Percentiles rank a stretch among this genome's conserved stretches.
Evolutionary conservation across 345 rosid species (phyloP).

Genomic region (Citrus australasica): DNA sequence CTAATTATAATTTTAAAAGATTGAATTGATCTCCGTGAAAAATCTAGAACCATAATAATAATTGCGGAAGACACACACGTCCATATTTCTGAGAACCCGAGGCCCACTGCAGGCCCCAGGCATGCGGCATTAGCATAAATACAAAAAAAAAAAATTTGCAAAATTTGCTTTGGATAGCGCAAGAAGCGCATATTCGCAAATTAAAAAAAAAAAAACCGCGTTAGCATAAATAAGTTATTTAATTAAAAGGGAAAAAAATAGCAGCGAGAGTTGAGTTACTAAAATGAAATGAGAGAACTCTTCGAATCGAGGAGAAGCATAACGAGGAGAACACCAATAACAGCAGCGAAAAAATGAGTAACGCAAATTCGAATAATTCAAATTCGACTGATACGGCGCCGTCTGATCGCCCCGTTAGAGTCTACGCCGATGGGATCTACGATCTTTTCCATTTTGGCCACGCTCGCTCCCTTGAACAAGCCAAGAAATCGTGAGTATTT

Average conservation of each 20-base stretch:
- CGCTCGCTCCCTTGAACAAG: constrained; percentile 95
- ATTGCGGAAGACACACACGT: neutral
- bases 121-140: too few relatives aligned
- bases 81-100: neutral
- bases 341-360: neutral
- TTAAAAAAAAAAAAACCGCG: neutral
- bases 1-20: neutral
- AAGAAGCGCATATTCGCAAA: neutral
- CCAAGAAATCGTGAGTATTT: constrained; percentile 68
- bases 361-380: neutral
- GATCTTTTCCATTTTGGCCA: constrained; percentile 98
- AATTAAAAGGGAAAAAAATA: neutral
- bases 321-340: neutral
- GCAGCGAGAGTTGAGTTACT: neutral
- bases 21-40: neutral
- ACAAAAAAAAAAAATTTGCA: neutral
- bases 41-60: neutral
- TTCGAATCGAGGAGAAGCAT: neutral
- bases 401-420: constrained; percentile 63
- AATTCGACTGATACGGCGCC: constrained; percentile 16
- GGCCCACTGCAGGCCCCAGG: too few relatives aligned
- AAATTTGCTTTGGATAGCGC: neutral
- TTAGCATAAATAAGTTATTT: neutral
- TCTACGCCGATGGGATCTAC: constrained; percentile 98
- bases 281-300: neutral